Base-by-base conservation (phyloP, 2,329 filamentous ascomycete species). In the Cladophialophora carrionii region DNA sequence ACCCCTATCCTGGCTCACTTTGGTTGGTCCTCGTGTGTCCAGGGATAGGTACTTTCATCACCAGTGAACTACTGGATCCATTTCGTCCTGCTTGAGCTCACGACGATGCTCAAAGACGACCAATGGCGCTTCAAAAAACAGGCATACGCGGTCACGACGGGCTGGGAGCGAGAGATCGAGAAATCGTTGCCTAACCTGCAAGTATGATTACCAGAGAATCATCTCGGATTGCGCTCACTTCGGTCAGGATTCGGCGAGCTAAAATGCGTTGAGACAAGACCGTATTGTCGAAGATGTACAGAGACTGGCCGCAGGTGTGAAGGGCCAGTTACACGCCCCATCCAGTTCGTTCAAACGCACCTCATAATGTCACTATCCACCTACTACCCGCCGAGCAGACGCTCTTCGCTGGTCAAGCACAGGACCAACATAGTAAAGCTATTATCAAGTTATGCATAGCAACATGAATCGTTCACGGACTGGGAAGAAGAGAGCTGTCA, bases 141-240 rank as follows among this genome's bases (percentile, higher is more conserved):
- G 46, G 20, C 46, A 54, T 10, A 59, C 58, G 62, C 58, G 58
- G n/a, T 51, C 31, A 12, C 55, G 61, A 55, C 56, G 66, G 31
- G 59, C 62, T 61, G 60, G 58, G 46, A 59, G 61, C 51, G 37
- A 63, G 24, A 69, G 67, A 32, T 69, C 64, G 14, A 62, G 57
- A 55, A 70, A 67, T 48, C 67, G 68, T 0, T 70, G 68, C 52
- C 55, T 67, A 9, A 69, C 68, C 29, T 70, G 68, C 67, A 68
- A 67, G 65, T 68, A 57, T 29, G 66, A 24, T 48, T 51, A 20
- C 53, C 31, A 24, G 41, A 41, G 24, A 4, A 31, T 10, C 5
- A 31, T 61, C 29, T 20, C 48, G 3, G 9, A 24, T 34, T 9
- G 48, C 31, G 24, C 37, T 59, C 37, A 57, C 24, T 20, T 20